These are phyloP conservation scores for Neonectria sp. DNA, from an alignment of 2,329 filamentous ascomycete species.

Conservation along the genomic window DNA sequence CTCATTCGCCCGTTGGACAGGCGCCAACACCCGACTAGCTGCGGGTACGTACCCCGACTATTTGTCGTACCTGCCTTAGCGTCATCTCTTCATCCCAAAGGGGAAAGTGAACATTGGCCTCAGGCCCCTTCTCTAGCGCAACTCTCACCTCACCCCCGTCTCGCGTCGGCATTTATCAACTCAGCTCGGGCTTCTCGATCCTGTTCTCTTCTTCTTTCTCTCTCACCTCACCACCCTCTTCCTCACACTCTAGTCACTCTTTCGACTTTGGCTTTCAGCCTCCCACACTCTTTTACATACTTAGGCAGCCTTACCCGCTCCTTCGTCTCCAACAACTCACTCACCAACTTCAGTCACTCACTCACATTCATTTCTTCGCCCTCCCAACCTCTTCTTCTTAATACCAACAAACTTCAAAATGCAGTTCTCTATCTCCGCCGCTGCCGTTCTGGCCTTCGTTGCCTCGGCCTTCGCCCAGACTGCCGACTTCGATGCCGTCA, in stretches of 20 bases:
- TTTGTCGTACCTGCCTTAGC: constrained; percentile 34
- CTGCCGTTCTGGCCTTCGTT: constrained; percentile 67
- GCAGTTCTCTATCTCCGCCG: constrained; percentile 65
- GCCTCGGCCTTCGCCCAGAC: constrained; percentile 68
- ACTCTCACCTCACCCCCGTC: constrained; percentile 30
- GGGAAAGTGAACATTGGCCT: constrained; percentile 30
- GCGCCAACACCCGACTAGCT: constrained; percentile 8
- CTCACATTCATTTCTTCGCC: constrained; percentile 23
- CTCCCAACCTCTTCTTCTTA: constrained; percentile 37
- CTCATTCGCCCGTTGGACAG: constrained; percentile 22
- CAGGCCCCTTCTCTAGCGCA: constrained; percentile 15
- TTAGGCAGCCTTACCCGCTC: constrained; percentile 39
- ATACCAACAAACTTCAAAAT: constrained; percentile 61
- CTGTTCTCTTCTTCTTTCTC: constrained; percentile 34
- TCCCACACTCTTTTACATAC: constrained; percentile 51
- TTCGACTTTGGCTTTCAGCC: constrained; percentile 46
- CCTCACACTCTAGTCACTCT: constrained; percentile 51
- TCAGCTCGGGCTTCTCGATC: constrained; percentile 34
- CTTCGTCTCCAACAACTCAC: constrained; percentile 31
- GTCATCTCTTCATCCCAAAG: constrained; percentile 19
- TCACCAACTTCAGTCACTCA: constrained; percentile 36
- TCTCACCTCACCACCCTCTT: constrained; percentile 40
- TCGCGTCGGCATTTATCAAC: constrained; percentile 46
- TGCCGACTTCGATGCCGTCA: constrained; percentile 69
- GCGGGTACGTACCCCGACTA: constrained; percentile 22